Evolutionary conservation across 164 flowering plant species (phyloP).

Genomic region (Brasenia schreberi): DNA sequence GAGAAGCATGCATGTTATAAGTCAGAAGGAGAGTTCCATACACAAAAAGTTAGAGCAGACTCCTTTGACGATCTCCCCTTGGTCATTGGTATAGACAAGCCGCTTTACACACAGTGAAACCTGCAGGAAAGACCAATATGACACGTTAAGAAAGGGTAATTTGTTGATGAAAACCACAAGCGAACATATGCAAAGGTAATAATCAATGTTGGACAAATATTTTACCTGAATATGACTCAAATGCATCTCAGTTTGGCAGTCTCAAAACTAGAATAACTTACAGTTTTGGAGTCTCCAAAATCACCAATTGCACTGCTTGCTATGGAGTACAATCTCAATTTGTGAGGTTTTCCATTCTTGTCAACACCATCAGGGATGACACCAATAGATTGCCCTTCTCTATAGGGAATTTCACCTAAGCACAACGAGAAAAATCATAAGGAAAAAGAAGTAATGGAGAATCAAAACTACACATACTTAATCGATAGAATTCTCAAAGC

Average conservation of each 20-base stretch:
- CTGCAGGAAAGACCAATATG: constrained; percentile 16
- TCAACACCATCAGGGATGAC: constrained; percentile 84
- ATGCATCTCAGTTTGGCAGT: not conserved
- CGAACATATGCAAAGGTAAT: too few relatives aligned
- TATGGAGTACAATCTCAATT: constrained; percentile 88
- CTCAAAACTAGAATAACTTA: constrained; percentile 15
- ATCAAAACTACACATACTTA: not conserved
- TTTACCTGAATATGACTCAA: too few relatives aligned
- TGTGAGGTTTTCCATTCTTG: constrained; percentile 95
- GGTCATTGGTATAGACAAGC: constrained; percentile 84
- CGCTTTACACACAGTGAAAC: constrained; percentile 93
- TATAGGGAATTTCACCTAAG: constrained; percentile 80
- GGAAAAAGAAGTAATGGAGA: not conserved
- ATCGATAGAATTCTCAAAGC: not conserved
- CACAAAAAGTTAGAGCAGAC: constrained; percentile 97
- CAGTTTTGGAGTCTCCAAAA: constrained; percentile 97
- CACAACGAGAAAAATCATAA: constrained; percentile 1
- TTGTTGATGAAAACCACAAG: too few relatives aligned
- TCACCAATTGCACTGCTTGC: constrained; percentile 99
- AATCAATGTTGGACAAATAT: too few relatives aligned
- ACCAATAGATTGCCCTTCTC: constrained; percentile 97
- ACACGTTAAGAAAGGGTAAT: not conserved
- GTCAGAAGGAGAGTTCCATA: constrained; percentile 19
- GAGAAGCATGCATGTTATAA: not conserved
- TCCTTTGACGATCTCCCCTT: constrained; percentile 88